Base-by-base conservation (phyloP, 306 rosid genomes). In the Citrullus colocynthis region DNA sequence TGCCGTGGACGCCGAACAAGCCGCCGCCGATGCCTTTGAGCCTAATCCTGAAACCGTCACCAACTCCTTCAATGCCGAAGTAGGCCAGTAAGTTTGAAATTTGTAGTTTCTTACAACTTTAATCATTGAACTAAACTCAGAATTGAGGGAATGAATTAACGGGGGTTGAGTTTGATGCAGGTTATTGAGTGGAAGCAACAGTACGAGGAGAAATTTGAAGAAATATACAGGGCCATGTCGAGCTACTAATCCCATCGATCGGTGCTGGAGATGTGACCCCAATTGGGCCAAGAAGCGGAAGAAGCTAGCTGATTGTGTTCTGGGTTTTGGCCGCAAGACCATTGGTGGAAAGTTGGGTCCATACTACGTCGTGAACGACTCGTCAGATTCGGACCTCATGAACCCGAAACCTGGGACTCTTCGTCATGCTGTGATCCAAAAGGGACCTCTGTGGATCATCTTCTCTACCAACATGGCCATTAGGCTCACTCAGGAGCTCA, bases 221-320 rank as follows among this genome's bases (percentile, higher is more conserved):
- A 67, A 8, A 37, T 13, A 56, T 0, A 18, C 0, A 0, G 95
- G 88, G 1, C 39, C 71, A 20, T 93, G 93, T 85, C 0, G 0
- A 51, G 88, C 91, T 17, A 88, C 93, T 14, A 93, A 93, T 78
- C 97, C 98, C 44, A 90, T 93, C 2, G 98, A 91, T 17, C 79
- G 85, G 24, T 93, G 98, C 78, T 93, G 97, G 97, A 88, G 97
- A 78, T 93, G 97, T 17, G 89, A 91, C 80, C 86, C 84, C 5
- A 76, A 91, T 10, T 93, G 96, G 98, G 90, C 86, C 3, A 2
- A 55, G 0, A 62, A 93, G 84, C 81, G 98, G 15, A 85, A 91
- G 80, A 88, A 76, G 77, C 81, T 93, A 0, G 90, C 88, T 2
- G 79, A 78, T 44, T 93, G 97, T 17, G 90, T 34, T 4, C 85